phyloP scores from a whole-genome alignment of 2,329 filamentous ascomycete species.

The Nothophoma quercina region DNA sequence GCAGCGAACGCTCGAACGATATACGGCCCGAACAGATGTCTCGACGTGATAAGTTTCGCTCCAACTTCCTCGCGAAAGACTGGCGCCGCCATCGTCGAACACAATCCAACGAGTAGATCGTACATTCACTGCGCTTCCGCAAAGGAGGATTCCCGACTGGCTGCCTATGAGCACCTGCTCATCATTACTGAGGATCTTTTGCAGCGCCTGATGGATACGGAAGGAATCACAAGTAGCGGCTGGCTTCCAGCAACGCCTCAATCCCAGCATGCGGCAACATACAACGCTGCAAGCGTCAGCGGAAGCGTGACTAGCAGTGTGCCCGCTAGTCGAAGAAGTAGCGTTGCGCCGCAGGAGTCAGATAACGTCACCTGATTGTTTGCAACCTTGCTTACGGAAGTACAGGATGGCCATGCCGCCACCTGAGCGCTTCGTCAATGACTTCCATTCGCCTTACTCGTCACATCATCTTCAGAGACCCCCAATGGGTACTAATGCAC shows the following conservation, averaged over 20 bases:
- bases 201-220: slow-evolving; percentile 40
- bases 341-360: slow-evolving; percentile 39
- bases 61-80: slow-evolving; percentile 44
- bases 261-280: slow-evolving; percentile 40
- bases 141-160: slow-evolving; percentile 40
- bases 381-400: not conserved
- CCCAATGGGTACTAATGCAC: slow-evolving; percentile 4
- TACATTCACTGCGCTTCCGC: slow-evolving; percentile 46
- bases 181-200: slow-evolving; percentile 48
- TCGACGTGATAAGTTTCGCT: slow-evolving; percentile 48
- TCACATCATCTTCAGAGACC: slow-evolving; percentile 30
- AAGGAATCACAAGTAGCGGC: slow-evolving; percentile 46
- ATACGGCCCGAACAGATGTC: slow-evolving; percentile 45
- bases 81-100: slow-evolving; percentile 48
- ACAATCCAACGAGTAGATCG: slow-evolving; percentile 45
- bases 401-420: slow-evolving; percentile 6
- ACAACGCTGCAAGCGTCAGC: slow-evolving; percentile 26
- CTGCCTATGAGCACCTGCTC: slow-evolving; percentile 45
- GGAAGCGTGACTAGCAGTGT: slow-evolving; percentile 26
- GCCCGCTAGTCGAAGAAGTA: slow-evolving; percentile 34
- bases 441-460: slow-evolving; percentile 30
- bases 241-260: slow-evolving; percentile 47
- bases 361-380: not conserved
- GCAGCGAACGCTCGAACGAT: slow-evolving; percentile 46
- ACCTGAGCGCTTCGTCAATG: slow-evolving; percentile 23